Base-by-base conservation (phyloP, 2,329 filamentous ascomycete species). In the Sclerotinia minor region DNA sequence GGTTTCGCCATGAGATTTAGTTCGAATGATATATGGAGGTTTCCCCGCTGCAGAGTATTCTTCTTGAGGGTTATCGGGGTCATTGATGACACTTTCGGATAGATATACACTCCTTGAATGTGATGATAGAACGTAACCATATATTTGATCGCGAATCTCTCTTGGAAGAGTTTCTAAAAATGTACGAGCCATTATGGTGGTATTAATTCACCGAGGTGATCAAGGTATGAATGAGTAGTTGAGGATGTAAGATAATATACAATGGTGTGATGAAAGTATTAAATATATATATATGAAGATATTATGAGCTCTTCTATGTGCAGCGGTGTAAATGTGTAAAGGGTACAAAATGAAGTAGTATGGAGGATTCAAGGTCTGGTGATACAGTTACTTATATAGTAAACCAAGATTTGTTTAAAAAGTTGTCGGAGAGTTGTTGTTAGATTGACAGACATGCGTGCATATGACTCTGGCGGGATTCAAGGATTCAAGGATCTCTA, bases 111-210 rank as follows among this genome's bases (percentile, higher is more conserved):
- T 32, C 13, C 58, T 64, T 26, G 58, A 55, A 15, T 52, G 59
- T n/a, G 66, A 65, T 32, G 66, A 57, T 44, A 68, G 15, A 29
- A 68, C 66, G 17, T 68, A 68, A 17, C 45, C 66, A 35, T 68
- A 68, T 63, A 68, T 65, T 52, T 68, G 66, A 52, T 68, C 66
- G n/a, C 59, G 66, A 58, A 68, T 64, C 52, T 68, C 66, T 45
- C 66, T 45, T 11, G 66, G 66, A 5, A 68, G 59, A 54, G 24
- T 64, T 8, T 67, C 58, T n/a, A 67, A 50, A 55, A 67, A 67
- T 9, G 65, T 54, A 17, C 26, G 32, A 47, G 65, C 4, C 65
- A 67, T 67, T 26, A 11, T 38, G 41, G 17, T 38, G 41, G 24
- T 29, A 13, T 65, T 32, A 29, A 26, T 47, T 45, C 32, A 45